Evolutionary conservation across 441 rosid species (phyloP), one percentile per base, ranked within the genome.

Genomic region (Arabidopsis lyrata): DNA sequence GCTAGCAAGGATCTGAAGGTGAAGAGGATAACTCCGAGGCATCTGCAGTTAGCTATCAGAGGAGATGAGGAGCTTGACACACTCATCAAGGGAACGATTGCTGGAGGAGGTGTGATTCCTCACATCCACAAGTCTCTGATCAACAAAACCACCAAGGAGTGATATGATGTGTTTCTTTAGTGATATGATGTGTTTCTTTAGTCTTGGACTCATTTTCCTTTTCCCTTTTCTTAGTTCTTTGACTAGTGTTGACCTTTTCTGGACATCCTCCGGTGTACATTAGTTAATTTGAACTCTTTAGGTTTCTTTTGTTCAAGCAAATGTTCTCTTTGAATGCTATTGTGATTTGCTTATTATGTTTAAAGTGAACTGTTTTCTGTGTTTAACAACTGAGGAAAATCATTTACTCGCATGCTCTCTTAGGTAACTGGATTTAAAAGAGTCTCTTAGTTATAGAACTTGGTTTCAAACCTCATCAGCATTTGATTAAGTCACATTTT

Each of bases 91-190:
- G 99, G 99, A 31, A 94, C 99, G 48, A 91, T 94, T 72, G 95
- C 99, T 18, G 99, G 97, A 63, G 97, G 99, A 8, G 99, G 97
- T 68, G 99, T 94, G n/a, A 94, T 94, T 36, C 99, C 99, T 77
- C 99, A 94, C 84, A 94, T 94, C 67, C 97, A 94, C 87, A 94
- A 94, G 84, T 91, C 97, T 56, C 95, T 92, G 8, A 90, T 91
- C 84, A 94, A 94, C 89, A 94, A 94, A 82, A 83, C 96, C 53
- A 75, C 82, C 79, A 94, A 91, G 78, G 96, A 94, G 32, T 89
- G 79, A 85, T 91, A 27, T 89, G 79, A 85, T 67, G 6, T 41
- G 55, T 60, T 60, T 61, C 67, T 32, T 3, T 29, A 4, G 31
- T 29, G 31, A 3, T 29, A 24, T 24, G 27, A 24, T 29, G 12